Percentiles rank a stretch among this genome's conserved stretches.
These are phyloP conservation scores for Corchorus capsularis DNA, from an alignment of 345 rosid species.

Conservation along the genomic window DNA sequence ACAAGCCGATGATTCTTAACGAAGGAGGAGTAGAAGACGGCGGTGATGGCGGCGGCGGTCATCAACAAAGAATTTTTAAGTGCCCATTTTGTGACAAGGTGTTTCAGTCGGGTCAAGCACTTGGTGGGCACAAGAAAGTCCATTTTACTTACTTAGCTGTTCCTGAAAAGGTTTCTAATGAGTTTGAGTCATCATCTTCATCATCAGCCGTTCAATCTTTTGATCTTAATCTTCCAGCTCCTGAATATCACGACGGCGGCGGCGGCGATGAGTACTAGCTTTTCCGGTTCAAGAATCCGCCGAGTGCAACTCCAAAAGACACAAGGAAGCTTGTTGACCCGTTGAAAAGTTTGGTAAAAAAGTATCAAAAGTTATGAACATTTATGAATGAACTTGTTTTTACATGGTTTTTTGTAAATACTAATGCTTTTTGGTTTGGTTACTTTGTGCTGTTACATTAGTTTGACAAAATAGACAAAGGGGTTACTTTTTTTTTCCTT, in stretches of 20 bases:
- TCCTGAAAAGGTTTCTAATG: neutral
- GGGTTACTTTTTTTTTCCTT: neutral
- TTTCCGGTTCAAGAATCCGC: slow-evolving; percentile 11
- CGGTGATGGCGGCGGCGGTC: no score
- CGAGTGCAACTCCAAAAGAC: neutral
- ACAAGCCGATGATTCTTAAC: slow-evolving; percentile 12
- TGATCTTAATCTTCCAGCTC: slow-evolving; percentile 47
- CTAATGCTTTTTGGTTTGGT: neutral
- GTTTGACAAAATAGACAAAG: neutral
- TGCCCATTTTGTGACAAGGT: slow-evolving; percentile 49
- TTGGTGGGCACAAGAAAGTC: slow-evolving; percentile 64
- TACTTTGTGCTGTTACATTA: no score
- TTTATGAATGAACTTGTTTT: neutral
- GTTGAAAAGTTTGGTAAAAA: neutral
- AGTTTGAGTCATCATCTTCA: no score
- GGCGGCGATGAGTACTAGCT: no score
- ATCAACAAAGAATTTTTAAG: slow-evolving; percentile 17
- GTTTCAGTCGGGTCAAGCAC: slow-evolving; percentile 63
- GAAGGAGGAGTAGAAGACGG: neutral
- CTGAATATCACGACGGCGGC: slow-evolving; percentile 21
- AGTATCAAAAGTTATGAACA: neutral
- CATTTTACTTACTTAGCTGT: slow-evolving; percentile 33
- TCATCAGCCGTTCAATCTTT: slow-evolving; percentile 17
- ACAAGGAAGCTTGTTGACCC: no score
- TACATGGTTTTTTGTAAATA: neutral